Conservation (phyloP, 2,329 filamentous ascomycete species). For the Cercospora janseana region DNA sequence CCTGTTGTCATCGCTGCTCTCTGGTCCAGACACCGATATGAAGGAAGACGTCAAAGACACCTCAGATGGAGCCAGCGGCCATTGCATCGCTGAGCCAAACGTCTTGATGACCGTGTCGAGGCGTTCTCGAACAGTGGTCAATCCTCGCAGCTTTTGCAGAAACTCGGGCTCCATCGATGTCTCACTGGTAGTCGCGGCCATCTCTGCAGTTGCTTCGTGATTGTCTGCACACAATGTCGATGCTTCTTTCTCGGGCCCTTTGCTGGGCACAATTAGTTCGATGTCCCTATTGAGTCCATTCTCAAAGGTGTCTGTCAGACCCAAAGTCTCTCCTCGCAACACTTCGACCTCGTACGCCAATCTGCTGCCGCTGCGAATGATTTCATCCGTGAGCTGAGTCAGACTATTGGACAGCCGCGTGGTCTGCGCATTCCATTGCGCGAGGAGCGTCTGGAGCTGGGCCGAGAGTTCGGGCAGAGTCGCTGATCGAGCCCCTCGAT, state of each 20-base stretch:
- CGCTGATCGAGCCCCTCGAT: slow-evolving; percentile 43
- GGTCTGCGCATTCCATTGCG: slow-evolving; percentile 84
- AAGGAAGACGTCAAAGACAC: slow-evolving; percentile 82
- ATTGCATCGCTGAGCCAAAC: slow-evolving; percentile 95
- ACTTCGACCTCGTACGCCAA: slow-evolving; percentile 94
- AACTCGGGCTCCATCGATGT: slow-evolving; percentile 45
- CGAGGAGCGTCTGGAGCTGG: slow-evolving; percentile 79
- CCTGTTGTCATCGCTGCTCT: slow-evolving; percentile 53
- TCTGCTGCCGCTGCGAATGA: slow-evolving; percentile 80
- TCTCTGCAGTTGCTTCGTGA: slow-evolving; percentile 14
- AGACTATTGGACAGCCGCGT: slow-evolving; percentile 76
- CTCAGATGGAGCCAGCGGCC: slow-evolving; percentile 85
- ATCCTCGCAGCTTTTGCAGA: slow-evolving; percentile 74
- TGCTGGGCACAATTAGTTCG: slow-evolving; percentile 59
- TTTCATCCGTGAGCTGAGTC: slow-evolving; percentile 90
- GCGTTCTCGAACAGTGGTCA: slow-evolving; percentile 78
- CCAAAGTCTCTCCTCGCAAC: slow-evolving; percentile 78
- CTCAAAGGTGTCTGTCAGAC: slow-evolving; percentile 74
- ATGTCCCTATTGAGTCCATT: slow-evolving; percentile 72
- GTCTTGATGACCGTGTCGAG: slow-evolving; percentile 85
- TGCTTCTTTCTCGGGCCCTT: not conserved
- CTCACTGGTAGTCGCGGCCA: slow-evolving; percentile 10
- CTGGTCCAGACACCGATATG: slow-evolving; percentile 83
- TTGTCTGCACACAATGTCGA: not conserved
- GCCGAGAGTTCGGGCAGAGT: slow-evolving; percentile 74